Conservation (phyloP, 2,329 filamentous ascomycete species). For the Colletotrichum australisinense region DNA sequence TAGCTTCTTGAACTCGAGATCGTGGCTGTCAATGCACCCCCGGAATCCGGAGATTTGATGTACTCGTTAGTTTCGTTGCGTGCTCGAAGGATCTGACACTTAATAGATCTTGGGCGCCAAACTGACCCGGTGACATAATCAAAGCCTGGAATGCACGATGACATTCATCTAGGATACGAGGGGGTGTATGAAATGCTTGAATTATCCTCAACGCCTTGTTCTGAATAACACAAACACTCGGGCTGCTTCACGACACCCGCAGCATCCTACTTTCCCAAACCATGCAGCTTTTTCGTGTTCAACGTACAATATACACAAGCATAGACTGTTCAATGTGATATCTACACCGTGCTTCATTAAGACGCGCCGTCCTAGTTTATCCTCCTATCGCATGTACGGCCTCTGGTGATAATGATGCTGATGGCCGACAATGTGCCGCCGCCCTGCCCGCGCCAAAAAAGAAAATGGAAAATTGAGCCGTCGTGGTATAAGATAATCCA, state of each 20-base stretch:
- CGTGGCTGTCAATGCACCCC: slow-evolving; percentile 1
- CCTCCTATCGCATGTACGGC: neutral
- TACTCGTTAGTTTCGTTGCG: neutral
- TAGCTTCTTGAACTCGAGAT: neutral
- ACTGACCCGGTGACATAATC: neutral
- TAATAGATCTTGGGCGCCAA: neutral
- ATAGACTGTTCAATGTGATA: slow-evolving; percentile 38
- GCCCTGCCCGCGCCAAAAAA: slow-evolving; percentile 19
- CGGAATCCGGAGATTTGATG: slow-evolving; percentile 5
- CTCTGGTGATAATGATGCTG: neutral
- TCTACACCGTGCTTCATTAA: slow-evolving; percentile 37
- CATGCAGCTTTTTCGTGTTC: slow-evolving; percentile 25
- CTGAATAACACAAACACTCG: neutral
- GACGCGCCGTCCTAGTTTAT: slow-evolving; percentile 11
- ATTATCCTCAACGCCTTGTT: slow-evolving; percentile 7
- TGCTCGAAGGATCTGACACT: neutral
- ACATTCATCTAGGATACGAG: neutral
- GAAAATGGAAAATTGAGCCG: slow-evolving; percentile 13
- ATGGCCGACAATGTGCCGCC: slow-evolving; percentile 8
- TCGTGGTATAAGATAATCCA: slow-evolving; percentile 38
- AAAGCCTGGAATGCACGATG: neutral
- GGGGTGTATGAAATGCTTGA: slow-evolving; percentile 4
- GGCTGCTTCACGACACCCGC: neutral
- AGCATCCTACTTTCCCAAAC: slow-evolving; percentile 5
- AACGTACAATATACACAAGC: slow-evolving; percentile 36